Conservation (phyloP, 805 yeast species). For the Barnettozyma wickerhamii region DNA sequence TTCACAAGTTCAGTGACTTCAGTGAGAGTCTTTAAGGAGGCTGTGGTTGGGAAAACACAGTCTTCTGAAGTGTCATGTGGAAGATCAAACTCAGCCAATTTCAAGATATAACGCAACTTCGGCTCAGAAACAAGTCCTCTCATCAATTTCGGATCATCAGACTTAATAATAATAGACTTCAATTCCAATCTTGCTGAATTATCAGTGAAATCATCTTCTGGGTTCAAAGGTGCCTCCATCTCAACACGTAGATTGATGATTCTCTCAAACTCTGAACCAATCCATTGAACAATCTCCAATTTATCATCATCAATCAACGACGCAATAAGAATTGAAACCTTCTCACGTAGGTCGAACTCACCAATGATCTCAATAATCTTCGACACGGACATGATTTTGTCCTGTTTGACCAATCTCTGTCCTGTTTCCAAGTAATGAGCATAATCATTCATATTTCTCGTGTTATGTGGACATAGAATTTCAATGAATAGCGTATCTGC, state of each 20-base stretch:
- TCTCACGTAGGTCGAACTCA: slow-evolving; percentile 37
- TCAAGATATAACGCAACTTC: slow-evolving; percentile 43
- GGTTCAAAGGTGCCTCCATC: slow-evolving; percentile 3
- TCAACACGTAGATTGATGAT: slow-evolving; percentile 16
- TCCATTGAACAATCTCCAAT: slow-evolving; percentile 38
- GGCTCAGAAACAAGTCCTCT: slow-evolving; percentile 42
- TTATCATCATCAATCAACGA: slow-evolving; percentile 43
- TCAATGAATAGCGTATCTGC: slow-evolving; percentile 59
- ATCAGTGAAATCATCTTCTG: too few relatives aligned
- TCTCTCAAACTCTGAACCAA: slow-evolving; percentile 34
- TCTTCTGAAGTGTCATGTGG: slow-evolving; percentile 37
- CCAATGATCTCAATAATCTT: slow-evolving; percentile 9
- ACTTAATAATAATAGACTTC: slow-evolving; percentile 15
- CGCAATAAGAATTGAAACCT: slow-evolving; percentile 46
- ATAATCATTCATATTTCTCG: slow-evolving; percentile 31
- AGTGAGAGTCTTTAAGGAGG: slow-evolving; percentile 30
- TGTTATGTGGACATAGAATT: slow-evolving; percentile 50
- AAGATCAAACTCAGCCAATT: slow-evolving; percentile 40
- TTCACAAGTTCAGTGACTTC: slow-evolving; percentile 34
- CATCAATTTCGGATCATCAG: slow-evolving; percentile 19
- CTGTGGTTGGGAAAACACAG: slow-evolving; percentile 34
- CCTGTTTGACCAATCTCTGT: slow-evolving; percentile 25
- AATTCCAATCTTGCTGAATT: neutral
- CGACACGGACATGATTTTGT: neutral
- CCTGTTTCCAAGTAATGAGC: slow-evolving; percentile 62